These are phyloP conservation scores for Aspergillus affinis DNA, from an alignment of 495 filamentous ascomycete species.

Conservation along the genomic window DNA sequence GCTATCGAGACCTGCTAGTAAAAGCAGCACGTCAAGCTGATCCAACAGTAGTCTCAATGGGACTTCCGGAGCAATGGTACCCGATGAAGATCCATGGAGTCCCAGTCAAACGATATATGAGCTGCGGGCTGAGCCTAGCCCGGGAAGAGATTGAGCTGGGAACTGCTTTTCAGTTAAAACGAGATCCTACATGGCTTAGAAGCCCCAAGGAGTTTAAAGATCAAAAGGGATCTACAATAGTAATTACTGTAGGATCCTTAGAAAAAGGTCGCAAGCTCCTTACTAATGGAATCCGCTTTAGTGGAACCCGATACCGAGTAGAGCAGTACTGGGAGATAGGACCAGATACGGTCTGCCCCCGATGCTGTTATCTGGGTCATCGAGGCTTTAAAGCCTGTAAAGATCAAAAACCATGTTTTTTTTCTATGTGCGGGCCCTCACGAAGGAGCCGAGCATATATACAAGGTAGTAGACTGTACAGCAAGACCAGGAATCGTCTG, in stretches of 20 bases:
- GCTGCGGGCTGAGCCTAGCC: too few species aligned
- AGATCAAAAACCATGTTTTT: neutral
- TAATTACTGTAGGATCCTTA: neutral
- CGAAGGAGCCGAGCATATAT: conserved; percentile 1
- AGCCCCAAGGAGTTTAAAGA: too few species aligned
- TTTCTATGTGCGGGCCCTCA: conserved; percentile 7
- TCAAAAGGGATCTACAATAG: neutral
- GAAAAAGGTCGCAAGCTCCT: conserved; percentile 1
- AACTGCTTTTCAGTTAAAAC: too few species aligned
- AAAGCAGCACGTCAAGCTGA: conserved; percentile 1
- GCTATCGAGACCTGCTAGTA: conserved; percentile 3
- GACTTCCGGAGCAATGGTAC: too few species aligned
- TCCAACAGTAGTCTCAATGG: conserved; percentile 2
- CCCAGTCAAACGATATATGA: too few species aligned
- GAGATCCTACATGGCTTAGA: too few species aligned
- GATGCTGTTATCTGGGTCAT: conserved; percentile 3
- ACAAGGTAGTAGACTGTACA: too few species aligned
- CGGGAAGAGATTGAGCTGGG: too few species aligned
- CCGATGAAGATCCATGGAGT: too few species aligned
- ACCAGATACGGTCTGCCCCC: conserved; percentile 5
- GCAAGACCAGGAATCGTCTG: too few species aligned
- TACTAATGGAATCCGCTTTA: conserved; percentile 2
- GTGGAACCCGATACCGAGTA: neutral
- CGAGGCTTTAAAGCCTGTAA: conserved; percentile 1
- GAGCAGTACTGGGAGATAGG: conserved; percentile 7